Conservation (phyloP, 345 rosid species). For the Aquilaria malaccensis region DNA sequence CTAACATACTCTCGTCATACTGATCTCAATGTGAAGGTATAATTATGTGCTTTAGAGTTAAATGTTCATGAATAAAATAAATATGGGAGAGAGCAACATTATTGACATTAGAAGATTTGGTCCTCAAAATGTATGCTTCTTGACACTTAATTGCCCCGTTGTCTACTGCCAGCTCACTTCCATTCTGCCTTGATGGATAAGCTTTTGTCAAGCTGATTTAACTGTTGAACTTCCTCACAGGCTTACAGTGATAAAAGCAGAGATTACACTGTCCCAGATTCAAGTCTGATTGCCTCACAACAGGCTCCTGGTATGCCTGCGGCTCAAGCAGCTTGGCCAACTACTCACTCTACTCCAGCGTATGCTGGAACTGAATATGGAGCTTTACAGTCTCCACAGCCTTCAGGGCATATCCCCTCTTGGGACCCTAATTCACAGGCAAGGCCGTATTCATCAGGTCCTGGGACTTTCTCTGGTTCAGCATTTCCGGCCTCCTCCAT, state of each 20-base stretch:
- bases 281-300: conserved; percentile 38
- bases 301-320: conserved; percentile 40
- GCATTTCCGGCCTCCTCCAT: conserved; percentile 22
- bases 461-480: conserved; percentile 32
- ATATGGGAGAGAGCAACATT: conserved; percentile 19
- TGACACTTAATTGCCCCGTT: conserved; percentile 22
- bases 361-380: conserved; percentile 38
- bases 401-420: conserved; percentile 33
- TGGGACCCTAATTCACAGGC: conserved; percentile 41
- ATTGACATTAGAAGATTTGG: conserved; percentile 30
- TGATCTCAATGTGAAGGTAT: conserved; percentile 99
- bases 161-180: conserved; percentile 5
- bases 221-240: conserved; percentile 23
- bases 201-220: conserved; percentile 1
- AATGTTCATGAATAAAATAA: conserved; percentile 34
- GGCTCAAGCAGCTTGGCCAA: conserved; percentile 59
- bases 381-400: conserved; percentile 26
- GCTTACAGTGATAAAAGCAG: conserved; percentile 93
- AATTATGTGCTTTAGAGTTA: conserved; percentile 55
- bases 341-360: conserved; percentile 35
- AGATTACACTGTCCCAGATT: conserved; percentile 79
- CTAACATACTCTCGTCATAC: conserved; percentile 99
- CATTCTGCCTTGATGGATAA: not conserved
- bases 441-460: conserved; percentile 21
- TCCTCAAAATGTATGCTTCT: conserved; percentile 46